Evolutionary conservation across 208 protist species (phyloP).

Genomic region (Crithidia sp.): DNA sequence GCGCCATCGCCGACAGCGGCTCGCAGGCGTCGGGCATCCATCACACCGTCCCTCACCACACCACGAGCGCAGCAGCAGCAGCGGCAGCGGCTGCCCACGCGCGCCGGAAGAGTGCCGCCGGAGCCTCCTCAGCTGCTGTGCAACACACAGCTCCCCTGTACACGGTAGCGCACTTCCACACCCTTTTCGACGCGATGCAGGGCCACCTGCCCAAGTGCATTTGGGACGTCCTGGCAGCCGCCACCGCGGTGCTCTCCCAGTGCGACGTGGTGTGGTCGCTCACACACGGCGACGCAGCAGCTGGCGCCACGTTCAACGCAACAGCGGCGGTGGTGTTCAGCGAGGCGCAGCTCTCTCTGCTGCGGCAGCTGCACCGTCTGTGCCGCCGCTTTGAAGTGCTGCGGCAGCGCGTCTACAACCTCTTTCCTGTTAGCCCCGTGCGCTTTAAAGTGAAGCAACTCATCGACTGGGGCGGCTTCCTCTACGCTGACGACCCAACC

Average conservation of each 20-base stretch:
- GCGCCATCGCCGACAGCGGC: background rate
- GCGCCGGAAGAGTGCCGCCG: too few species aligned
- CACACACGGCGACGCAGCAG: constrained; percentile 1
- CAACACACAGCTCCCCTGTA: constrained; percentile 8
- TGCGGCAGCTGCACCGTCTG: constrained; percentile 30
- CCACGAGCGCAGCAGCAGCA: too few species aligned
- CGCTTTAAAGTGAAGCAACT: constrained; percentile 47
- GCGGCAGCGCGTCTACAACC: constrained; percentile 24
- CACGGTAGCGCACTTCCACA: constrained; percentile 27
- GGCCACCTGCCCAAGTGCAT: constrained; percentile 13
- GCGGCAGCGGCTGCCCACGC: background rate
- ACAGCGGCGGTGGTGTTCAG: constrained; percentile 15
- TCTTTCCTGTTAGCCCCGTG: constrained; percentile 16
- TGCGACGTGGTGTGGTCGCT: constrained; percentile 35
- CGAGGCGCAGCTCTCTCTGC: constrained; percentile 18
- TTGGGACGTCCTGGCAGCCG: constrained; percentile 23
- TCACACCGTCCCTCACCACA: background rate
- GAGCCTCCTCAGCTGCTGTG: too few species aligned
- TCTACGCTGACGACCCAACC: constrained; percentile 16
- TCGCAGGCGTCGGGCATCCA: background rate
- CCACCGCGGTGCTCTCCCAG: constrained; percentile 13
- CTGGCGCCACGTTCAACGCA: constrained; percentile 15
- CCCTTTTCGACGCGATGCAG: constrained; percentile 14
- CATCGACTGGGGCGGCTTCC: constrained; percentile 26
- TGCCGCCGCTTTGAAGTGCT: constrained; percentile 25